A percentile compares a stretch with the other conserved stretches of the same genome.
Conservation (phyloP, 345 rosid species). For the Camelina sativa region DNA sequence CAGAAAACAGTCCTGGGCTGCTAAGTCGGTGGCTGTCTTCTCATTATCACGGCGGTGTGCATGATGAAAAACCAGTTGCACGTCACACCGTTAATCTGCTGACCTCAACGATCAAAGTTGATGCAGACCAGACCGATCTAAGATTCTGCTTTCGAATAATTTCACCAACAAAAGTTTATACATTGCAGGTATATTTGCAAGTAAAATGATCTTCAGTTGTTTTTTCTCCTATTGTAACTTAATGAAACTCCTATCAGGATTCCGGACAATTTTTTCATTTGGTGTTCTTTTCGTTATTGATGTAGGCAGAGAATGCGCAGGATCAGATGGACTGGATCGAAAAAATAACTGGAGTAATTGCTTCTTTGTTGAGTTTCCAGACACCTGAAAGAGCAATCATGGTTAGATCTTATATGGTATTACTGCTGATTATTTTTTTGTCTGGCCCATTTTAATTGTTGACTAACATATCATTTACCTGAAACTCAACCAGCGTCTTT, state of each 20-base stretch:
- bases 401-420: constrained; percentile 25
- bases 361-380: constrained; percentile 69
- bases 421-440: constrained; percentile 30
- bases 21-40: constrained; percentile 86
- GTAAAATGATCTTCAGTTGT: background rate
- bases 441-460: background rate
- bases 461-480: constrained; percentile 25
- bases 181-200: constrained; percentile 63
- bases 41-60: constrained; percentile 70
- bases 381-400: constrained; percentile 61
- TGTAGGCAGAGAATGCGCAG: constrained; percentile 81
- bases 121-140: constrained; percentile 78
- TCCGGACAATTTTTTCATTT: background rate
- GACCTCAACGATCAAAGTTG: constrained; percentile 80
- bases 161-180: constrained; percentile 62
- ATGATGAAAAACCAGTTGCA: constrained; percentile 77
- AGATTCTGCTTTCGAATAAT: constrained; percentile 86
- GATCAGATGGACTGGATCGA: constrained; percentile 92
- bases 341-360: constrained; percentile 77
- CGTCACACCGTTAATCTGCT: constrained; percentile 74
- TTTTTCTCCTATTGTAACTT: background rate
- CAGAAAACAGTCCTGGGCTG: constrained; percentile 65
- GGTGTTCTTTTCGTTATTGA: constrained; percentile 25
- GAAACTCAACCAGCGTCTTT: constrained; percentile 53
- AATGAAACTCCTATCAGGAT: background rate